A percentile compares a stretch with the other conserved stretches of the same genome.
Evolutionary conservation across 2,329 filamentous ascomycete species (phyloP).

Genomic region (Hypoxylon sp.): DNA sequence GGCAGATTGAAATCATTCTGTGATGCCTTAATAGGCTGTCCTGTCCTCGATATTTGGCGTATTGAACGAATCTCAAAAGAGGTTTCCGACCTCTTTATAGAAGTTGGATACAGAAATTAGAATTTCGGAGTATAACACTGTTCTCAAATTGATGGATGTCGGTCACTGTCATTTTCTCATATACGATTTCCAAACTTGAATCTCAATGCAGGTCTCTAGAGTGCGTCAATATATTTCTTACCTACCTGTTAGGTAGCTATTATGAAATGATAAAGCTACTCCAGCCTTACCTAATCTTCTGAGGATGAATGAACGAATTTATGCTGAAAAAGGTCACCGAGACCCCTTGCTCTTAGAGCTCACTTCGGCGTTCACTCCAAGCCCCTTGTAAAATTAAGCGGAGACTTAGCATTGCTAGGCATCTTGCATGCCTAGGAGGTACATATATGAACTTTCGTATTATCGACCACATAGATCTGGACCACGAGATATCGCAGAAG

Average conservation of each 20-base stretch:
- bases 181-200: neutral
- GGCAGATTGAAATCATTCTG: constrained; percentile 45
- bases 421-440: constrained; percentile 1
- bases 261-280: neutral
- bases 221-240: neutral
- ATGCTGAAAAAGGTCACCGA: too few relatives aligned
- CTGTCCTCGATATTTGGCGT: neutral
- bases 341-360: neutral
- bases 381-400: neutral
- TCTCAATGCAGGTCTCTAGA: neutral
- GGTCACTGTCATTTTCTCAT: neutral
- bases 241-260: neutral
- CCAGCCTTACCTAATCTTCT: neutral
- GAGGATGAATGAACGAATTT: too few relatives aligned
- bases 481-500: constrained; percentile 5
- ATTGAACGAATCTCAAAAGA: neutral
- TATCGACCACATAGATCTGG: neutral
- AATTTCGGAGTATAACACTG: neutral
- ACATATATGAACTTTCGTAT: constrained; percentile 15
- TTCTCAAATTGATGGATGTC: neutral
- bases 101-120: neutral
- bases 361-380: constrained; percentile 9
- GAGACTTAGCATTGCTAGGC: constrained; percentile 9
- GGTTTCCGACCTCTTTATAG: neutral
- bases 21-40: constrained; percentile 20